Evolutionary conservation across 2,329 filamentous ascomycete genomes (phyloP).

Genomic region (Mycosphaerella sp.): DNA sequence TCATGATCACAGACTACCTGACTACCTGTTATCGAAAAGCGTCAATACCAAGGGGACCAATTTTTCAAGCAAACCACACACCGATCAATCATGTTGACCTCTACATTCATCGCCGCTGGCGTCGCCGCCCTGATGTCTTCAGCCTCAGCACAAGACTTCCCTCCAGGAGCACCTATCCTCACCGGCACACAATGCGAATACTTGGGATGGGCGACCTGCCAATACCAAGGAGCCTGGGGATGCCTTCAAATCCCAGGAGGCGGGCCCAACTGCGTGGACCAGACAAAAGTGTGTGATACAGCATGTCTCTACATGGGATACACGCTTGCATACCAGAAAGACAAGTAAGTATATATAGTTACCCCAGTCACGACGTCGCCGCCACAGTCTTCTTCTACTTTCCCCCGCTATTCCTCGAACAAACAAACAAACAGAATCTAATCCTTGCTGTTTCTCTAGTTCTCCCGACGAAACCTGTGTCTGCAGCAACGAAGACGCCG

Average conservation of each 20-base stretch:
- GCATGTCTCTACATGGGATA: background rate
- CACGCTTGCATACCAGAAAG: constrained; percentile 5
- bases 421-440: background rate
- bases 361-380: too few relatives aligned
- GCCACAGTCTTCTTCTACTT: background rate
- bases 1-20: too few relatives aligned
- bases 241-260: constrained; percentile 5
- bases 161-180: too few relatives aligned
- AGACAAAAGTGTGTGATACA: constrained; percentile 5
- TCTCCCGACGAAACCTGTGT: constrained; percentile 5
- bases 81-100: background rate
- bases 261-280: constrained; percentile 6
- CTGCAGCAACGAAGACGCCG: constrained; percentile 10
- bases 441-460: background rate
- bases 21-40: too few relatives aligned
- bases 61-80: background rate
- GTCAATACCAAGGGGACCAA: too few relatives aligned
- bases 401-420: too few relatives aligned
- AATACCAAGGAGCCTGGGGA: constrained; percentile 1
- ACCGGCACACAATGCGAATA: constrained; percentile 1
- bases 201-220: background rate
- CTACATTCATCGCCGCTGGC: background rate
- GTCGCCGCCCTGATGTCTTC: background rate
- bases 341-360: constrained; percentile 1
- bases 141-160: background rate